These are phyloP conservation scores for Camptophora hylomeconis DNA, from an alignment of 2,329 filamentous ascomycete species.

Conservation along the genomic window DNA sequence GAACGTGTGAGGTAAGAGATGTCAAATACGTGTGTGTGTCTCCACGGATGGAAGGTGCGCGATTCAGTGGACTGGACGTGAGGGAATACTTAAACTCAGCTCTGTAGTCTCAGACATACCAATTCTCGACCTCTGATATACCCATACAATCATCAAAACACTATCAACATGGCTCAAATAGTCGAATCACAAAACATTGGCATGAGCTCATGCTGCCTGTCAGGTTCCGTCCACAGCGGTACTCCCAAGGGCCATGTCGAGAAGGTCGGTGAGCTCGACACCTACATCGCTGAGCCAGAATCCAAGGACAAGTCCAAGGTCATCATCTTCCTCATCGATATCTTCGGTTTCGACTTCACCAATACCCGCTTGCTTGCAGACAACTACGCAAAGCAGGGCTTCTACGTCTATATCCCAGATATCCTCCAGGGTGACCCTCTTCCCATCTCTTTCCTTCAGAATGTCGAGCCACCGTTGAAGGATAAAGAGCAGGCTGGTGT, in stretches of 20 bases:
- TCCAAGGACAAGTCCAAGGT: slow-evolving; percentile 29
- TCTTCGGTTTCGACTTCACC: slow-evolving; percentile 36
- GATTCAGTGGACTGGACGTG: too few species aligned
- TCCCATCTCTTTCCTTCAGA: slow-evolving; percentile 27
- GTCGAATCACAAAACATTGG: slow-evolving; percentile 27
- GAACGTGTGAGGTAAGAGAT: too few species aligned
- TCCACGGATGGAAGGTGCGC: too few species aligned
- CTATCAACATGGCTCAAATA: slow-evolving; percentile 21
- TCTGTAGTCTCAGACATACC: too few species aligned
- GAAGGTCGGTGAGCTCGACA: slow-evolving; percentile 26
- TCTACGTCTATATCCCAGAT: slow-evolving; percentile 34
- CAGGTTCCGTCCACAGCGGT: slow-evolving; percentile 18
- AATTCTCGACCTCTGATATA: too few species aligned
- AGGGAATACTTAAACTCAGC: too few species aligned
- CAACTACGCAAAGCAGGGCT: slow-evolving; percentile 33
- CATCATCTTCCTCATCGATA: slow-evolving; percentile 35
- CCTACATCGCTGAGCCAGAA: slow-evolving; percentile 33
- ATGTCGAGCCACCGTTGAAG: slow-evolving; percentile 29
- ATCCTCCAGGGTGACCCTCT: slow-evolving; percentile 27
- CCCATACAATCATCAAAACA: background rate
- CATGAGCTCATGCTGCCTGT: slow-evolving; percentile 30
- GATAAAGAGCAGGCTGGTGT: slow-evolving; percentile 24
- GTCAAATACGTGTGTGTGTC: too few species aligned
- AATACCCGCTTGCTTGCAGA: slow-evolving; percentile 36
- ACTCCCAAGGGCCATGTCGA: slow-evolving; percentile 24